Conservation (phyloP, 371 early-diverging fungal species). For the Funneliformis caledonium region DNA sequence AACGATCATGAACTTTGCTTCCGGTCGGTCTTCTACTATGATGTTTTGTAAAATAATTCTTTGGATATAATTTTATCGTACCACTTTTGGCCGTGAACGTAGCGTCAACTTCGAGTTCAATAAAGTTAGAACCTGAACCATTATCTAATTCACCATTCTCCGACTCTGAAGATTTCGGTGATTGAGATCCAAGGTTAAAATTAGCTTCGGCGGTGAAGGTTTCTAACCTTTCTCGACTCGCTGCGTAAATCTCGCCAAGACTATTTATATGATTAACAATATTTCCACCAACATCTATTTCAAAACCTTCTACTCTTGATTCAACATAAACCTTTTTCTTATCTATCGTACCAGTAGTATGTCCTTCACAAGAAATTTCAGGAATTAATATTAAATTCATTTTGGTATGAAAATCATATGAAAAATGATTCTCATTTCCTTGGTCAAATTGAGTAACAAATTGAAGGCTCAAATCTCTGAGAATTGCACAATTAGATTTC, state of each 20-base stretch:
- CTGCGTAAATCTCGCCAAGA: constrained; percentile 68
- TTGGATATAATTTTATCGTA: constrained; percentile 25
- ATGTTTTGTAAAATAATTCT: constrained; percentile 36
- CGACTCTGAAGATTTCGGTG: background rate
- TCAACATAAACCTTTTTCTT: constrained; percentile 59
- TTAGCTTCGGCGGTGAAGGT: constrained; percentile 54
- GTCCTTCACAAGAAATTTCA: constrained; percentile 60
- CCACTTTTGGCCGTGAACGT: constrained; percentile 40
- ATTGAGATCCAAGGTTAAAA: constrained; percentile 39
- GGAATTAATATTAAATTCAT: constrained; percentile 72
- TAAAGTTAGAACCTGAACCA: constrained; percentile 37
- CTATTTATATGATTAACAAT: constrained; percentile 75
- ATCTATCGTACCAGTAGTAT: constrained; percentile 46
- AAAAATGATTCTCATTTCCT: constrained; percentile 70
- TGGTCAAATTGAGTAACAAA: constrained; percentile 79
- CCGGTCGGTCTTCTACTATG: constrained; percentile 8
- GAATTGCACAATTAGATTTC: constrained; percentile 59
- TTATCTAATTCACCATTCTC: background rate
- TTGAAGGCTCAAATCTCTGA: constrained; percentile 69
- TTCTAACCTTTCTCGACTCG: constrained; percentile 60
- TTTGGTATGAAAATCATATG: constrained; percentile 66
- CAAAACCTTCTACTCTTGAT: constrained; percentile 69
- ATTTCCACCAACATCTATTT: constrained; percentile 67
- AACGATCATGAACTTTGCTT: constrained; percentile 15
- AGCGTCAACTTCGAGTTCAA: constrained; percentile 31